Base-by-base conservation (phyloP, 164 flowering plant genomes). In the Nelumbo lutea region DNA sequence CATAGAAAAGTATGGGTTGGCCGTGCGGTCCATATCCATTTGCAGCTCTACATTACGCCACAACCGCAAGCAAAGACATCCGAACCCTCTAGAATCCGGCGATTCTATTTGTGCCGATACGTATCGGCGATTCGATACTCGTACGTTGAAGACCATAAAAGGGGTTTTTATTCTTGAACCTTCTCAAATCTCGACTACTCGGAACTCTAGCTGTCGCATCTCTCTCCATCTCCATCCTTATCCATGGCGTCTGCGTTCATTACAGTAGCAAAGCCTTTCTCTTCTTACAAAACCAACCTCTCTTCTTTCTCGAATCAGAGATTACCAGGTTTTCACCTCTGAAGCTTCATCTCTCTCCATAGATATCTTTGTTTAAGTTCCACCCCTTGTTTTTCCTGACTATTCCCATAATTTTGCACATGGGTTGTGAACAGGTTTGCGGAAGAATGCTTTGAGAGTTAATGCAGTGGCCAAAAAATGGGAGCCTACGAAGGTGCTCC, bases 401-500 rank as follows among this genome's bases (percentile, higher is more conserved):
- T 27, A 27, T 27, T 40, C 38, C 60, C 8, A 27, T 41, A 9
- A 43, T 70, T 51, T 59, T 40, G 42, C 1, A 9, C 52, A 11
- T 70, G 58, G 64, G 45, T 67, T 7, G 59, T 79, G 1, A 10
- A 42, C 84, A 87, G 96, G 81, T 65, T 14, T 69, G 6, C 69
- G 76, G 59, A 80, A 75, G 52, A 80, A 73, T 44, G 65, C 82
- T 15, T 61, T 88, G 56, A 86, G 81, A 83, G 68, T 91, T 63
- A 83, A 79, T 53, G 96, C 94, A 7, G 70, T 84, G 68, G 73
- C 90, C 10, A 72, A 46, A 67, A 85, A 85, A 81, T 85, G 81
- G 85, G 98, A 91, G 57, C 93, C 98, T 58, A 61, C 90, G 3
- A 87, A 91, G 93, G 98, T 93, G 43, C 72, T 11, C 48, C 0